Base-by-base conservation (phyloP, 176 grass and related monocot species). In the Dendrocalamus sinicus region DNA sequence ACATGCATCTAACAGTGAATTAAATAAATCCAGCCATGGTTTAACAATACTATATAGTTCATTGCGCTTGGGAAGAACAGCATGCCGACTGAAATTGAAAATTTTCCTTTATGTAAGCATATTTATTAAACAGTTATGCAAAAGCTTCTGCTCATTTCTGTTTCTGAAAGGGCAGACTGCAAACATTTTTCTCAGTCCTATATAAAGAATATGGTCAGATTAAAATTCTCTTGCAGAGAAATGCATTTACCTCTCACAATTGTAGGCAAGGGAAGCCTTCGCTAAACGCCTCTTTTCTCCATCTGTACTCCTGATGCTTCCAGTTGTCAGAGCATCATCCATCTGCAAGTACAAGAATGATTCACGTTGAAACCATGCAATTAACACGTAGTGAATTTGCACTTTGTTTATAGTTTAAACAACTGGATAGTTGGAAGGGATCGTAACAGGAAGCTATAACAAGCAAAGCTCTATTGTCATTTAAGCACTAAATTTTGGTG, bases 191-290 rank as follows among this genome's bases (percentile, higher is more conserved):
- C 40, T 20, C 14, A 7, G 3, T 62, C 48, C 15, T 55, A 64
- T 1, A 16, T 20, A n/a, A 71, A 30, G 12, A 50, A 61, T 6
- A 51, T 8, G 22, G 16, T 55, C 59, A 50, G 2, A 77, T 24
- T 67, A 30, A 75, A 70, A 44, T 46, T 50, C 68, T 28, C 40
- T 50, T 70, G n/a, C 22, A 59, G 22, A 70, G 14, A 89, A 89
- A 88, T 78, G 37, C 10, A 86, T 86, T 85, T 93, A 99, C 97
- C 93, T 99, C 84, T 94, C 94, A 85, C 97, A 99, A 53, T 99
- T 99, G 75, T 99, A 99, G 40, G 94, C 94, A 86, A 99, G 97
- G 35, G 97, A 99, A 90, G 90, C 92, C 84, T 94, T 94, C n/a
- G 97, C 97, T 89, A 99, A 78, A 57, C 77, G 90, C 64, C 85